A percentile compares a stretch with the other conserved stretches of the same genome.
Conservation (phyloP, 768 basidiomycete species). For the Erythrobasidium yunnanense region DNA sequence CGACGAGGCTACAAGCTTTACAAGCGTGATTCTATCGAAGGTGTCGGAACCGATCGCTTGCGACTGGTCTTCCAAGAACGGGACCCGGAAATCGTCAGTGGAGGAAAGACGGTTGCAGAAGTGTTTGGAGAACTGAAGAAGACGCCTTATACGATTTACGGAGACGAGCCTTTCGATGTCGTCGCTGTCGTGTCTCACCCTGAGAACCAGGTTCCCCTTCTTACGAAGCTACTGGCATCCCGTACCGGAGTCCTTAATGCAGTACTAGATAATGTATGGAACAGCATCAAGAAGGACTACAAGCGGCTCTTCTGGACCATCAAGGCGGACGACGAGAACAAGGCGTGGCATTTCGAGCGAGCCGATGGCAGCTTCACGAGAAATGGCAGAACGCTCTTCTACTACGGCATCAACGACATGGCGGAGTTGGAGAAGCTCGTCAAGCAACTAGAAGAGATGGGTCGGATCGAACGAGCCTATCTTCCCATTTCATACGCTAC, state of each 20-base stretch:
- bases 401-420: constrained; percentile 90
- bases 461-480: constrained; percentile 75
- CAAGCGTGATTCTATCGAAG: constrained; percentile 69
- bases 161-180: constrained; percentile 94
- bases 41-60: constrained; percentile 82
- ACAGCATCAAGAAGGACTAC: constrained; percentile 89
- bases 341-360: constrained; percentile 96
- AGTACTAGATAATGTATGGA: constrained; percentile 94
- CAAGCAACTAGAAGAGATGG: constrained; percentile 52
- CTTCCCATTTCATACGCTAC: constrained; percentile 49
- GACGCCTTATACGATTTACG: constrained; percentile 78
- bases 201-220: constrained; percentile 70
- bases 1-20: constrained; percentile 96
- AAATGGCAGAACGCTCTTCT: constrained; percentile 85
- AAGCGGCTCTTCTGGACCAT: constrained; percentile 95
- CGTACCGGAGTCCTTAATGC: constrained; percentile 82
- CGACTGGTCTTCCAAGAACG: constrained; percentile 91
- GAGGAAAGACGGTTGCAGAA: constrained; percentile 72
- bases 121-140: constrained; percentile 70
- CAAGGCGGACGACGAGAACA: constrained; percentile 87
- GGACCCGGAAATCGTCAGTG: constrained; percentile 77
- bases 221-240: constrained; percentile 83
- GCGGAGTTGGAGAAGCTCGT: constrained; percentile 81
- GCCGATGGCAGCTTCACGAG: constrained; percentile 96
- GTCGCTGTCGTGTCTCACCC: constrained; percentile 90